Conservation (phyloP, 2,329 filamentous ascomycete species). For the Colletotrichum somersetense region DNA sequence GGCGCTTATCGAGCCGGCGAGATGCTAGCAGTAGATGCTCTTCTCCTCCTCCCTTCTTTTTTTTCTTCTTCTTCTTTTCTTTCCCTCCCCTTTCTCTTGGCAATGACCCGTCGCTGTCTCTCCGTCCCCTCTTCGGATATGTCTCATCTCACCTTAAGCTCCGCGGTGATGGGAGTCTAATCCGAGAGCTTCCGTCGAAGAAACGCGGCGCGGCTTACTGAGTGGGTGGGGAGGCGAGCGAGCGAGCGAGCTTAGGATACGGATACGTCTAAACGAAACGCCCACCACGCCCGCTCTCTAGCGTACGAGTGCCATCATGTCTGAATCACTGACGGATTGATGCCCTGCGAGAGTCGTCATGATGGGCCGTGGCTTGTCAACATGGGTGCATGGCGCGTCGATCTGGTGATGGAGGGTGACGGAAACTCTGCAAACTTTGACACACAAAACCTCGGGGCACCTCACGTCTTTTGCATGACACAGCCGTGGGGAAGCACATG, state of each 20-base stretch:
- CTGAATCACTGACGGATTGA: conserved; percentile 25
- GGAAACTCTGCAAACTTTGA: conserved; percentile 35
- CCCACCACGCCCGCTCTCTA: background rate
- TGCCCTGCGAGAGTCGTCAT: conserved; percentile 16
- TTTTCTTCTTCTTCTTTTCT: background rate
- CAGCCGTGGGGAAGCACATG: conserved; percentile 16
- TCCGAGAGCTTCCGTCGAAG: conserved; percentile 1
- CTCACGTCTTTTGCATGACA: conserved; percentile 34
- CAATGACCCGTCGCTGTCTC: background rate
- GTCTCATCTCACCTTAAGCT: conserved; percentile 29
- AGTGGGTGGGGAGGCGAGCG: background rate
- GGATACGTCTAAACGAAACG: conserved; percentile 14
- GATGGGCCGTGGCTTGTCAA: background rate
- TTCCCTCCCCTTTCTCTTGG: background rate
- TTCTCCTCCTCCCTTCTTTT: too few relatives aligned
- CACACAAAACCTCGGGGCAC: conserved; percentile 29
- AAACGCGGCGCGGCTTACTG: background rate
- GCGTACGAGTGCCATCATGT: background rate
- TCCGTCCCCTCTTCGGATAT: conserved; percentile 5
- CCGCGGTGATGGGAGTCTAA: conserved; percentile 24
- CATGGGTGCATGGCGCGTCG: conserved; percentile 5
- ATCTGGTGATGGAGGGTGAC: conserved; percentile 10
- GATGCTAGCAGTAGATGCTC: background rate
- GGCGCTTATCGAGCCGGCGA: background rate
- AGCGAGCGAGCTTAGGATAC: conserved; percentile 7